These are phyloP conservation scores for Chalciporus sphaerocephalus DNA, from an alignment of 768 basidiomycete genomes.

Conservation along the genomic window DNA sequence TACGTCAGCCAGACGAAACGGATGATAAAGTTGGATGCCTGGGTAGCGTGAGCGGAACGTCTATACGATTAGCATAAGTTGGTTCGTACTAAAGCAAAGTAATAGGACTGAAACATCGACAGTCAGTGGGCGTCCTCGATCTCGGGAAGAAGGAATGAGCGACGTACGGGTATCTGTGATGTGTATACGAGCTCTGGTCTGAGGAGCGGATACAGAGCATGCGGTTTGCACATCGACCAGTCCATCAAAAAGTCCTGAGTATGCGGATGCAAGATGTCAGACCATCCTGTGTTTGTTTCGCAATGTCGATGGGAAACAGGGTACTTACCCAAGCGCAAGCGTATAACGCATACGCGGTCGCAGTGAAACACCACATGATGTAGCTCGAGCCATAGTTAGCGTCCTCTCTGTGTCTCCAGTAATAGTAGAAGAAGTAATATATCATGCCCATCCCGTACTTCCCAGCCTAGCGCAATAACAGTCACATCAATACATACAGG, in stretches of 20 bases:
- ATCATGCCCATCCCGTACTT: constrained; percentile 74
- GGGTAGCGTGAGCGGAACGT: not conserved
- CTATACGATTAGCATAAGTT: not conserved
- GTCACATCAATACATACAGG: constrained; percentile 1
- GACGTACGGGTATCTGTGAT: constrained; percentile 52
- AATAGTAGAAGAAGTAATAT: constrained; percentile 61
- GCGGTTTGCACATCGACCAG: constrained; percentile 76
- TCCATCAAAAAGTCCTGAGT: constrained; percentile 81
- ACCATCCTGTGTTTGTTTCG: not conserved
- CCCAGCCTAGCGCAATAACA: constrained; percentile 56
- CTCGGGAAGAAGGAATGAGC: not conserved
- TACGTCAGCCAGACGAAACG: constrained; percentile 85
- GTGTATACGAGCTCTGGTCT: constrained; percentile 74
- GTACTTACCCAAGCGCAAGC: constrained; percentile 69
- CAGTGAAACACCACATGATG: constrained; percentile 64
- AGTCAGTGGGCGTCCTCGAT: not conserved
- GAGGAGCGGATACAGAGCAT: constrained; percentile 53
- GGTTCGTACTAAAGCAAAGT: constrained; percentile 64
- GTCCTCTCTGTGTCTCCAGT: constrained; percentile 64
- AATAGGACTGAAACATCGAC: constrained; percentile 53
- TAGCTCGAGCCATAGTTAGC: constrained; percentile 47
- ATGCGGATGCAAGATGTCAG: not conserved
- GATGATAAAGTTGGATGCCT: constrained; percentile 69
- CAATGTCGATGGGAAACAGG: not conserved
- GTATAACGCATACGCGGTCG: constrained; percentile 62